Evolutionary conservation across 306 rosid species (phyloP), one percentile per base, ranked within the genome.

Genomic region (Ziziphus jujuba): DNA sequence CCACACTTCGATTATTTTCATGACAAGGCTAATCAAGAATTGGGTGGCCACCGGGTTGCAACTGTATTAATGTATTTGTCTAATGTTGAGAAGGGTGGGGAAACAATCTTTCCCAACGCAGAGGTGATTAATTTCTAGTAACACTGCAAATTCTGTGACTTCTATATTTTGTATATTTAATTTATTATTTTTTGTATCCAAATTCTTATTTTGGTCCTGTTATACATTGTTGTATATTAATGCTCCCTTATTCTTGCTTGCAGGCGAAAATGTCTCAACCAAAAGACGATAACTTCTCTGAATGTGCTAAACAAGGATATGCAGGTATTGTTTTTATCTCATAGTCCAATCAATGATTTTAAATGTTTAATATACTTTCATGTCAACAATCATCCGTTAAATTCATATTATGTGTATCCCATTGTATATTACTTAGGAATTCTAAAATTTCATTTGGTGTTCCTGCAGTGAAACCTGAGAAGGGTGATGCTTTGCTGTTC

Each of bases 1-100:
- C 96, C 99, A 9, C 99, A 93, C 80, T 93, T 21, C 65, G 99
- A 90, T 76, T 90, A 35, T 80, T 93, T 93, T 70, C 95, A 84
- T 65, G 97, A 88, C 87, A 84, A 87, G 82, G 85, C 67, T 66
- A 90, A 90, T 82, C 96, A 83, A 61, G 16, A 76, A 56, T 5
- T 71, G 63, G 99, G 99, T 69, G 99, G 99, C 72, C 99, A 90
- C 66, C 91, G 99, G 53, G 45, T 90, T 21, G 97, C 96, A 70
- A 93, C 99, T 10, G 86, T 93, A 47, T 80, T 93, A 84, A 90
- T 93, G 97, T 93, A 93, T 88, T 74, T 93, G 82, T 90, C 99
- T 47, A 59, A 82, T 65, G 86, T 93, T 52, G 89, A 79, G 80
- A 88, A 85, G 78, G 99, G 99, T 51, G 99, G 99, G 34, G 99